Conservation (phyloP, 805 yeast genomes). For the Saturnispora kantuleensis region DNA sequence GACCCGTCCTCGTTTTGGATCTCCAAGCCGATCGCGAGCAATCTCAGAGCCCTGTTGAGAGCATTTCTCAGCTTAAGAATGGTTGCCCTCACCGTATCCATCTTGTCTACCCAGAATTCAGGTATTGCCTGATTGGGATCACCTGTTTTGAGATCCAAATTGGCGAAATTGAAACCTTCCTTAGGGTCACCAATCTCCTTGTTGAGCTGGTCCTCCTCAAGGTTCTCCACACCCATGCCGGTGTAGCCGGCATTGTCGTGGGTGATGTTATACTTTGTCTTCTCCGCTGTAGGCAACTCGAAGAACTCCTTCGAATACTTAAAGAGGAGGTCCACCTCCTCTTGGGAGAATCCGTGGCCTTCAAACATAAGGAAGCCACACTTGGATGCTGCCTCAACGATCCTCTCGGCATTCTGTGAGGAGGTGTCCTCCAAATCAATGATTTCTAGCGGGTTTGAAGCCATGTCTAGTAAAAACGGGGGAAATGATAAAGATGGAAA, state of each 20-base stretch:
- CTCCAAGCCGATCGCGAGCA: slow-evolving; percentile 53
- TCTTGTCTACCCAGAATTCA: slow-evolving; percentile 33
- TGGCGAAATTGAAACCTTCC: slow-evolving; percentile 55
- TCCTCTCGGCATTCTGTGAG: slow-evolving; percentile 27
- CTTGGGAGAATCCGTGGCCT: slow-evolving; percentile 40
- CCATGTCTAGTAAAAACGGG: too few species aligned
- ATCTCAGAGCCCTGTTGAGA: slow-evolving; percentile 38
- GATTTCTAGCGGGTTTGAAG: slow-evolving; percentile 30
- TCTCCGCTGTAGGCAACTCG: slow-evolving; percentile 39
- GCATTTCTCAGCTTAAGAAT: slow-evolving; percentile 39
- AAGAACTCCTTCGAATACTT: slow-evolving; percentile 21
- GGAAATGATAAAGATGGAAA: too few species aligned
- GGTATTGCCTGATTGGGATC: slow-evolving; percentile 38
- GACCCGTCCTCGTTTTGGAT: slow-evolving; percentile 43
- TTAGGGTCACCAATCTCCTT: slow-evolving; percentile 39
- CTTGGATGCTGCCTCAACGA: slow-evolving; percentile 36
- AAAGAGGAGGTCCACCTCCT: slow-evolving; percentile 28
- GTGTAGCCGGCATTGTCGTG: slow-evolving; percentile 38
- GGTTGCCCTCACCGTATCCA: slow-evolving; percentile 32
- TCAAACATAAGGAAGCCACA: slow-evolving; percentile 45
- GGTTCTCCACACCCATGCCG: slow-evolving; percentile 34
- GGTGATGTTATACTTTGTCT: slow-evolving; percentile 40
- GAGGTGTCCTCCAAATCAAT: slow-evolving; percentile 32
- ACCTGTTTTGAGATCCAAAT: slow-evolving; percentile 43
- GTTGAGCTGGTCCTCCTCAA: slow-evolving; percentile 27